A percentile compares a stretch with the other conserved stretches of the same genome.
Conservation (phyloP, 768 basidiomycete species). For the Leccinum fibrillosum region DNA sequence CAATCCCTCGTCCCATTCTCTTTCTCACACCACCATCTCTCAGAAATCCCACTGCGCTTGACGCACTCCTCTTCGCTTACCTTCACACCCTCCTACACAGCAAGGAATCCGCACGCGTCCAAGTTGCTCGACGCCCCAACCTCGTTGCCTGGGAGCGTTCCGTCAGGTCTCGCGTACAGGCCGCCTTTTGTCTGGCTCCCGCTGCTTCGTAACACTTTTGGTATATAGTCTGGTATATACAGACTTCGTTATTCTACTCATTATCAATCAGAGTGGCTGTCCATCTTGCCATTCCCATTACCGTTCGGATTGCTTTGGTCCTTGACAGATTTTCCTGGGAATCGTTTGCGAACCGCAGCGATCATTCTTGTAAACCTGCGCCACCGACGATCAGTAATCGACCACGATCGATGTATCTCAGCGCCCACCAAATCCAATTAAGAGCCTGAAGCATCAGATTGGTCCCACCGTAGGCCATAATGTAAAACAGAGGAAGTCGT, state of each 20-base stretch:
- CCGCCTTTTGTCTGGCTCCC: slow-evolving; percentile 39
- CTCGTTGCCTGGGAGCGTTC: slow-evolving; percentile 78
- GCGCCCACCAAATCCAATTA: slow-evolving; percentile 78
- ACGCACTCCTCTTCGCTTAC: slow-evolving; percentile 82
- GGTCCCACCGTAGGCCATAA: slow-evolving; percentile 50
- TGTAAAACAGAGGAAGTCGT: slow-evolving; percentile 49
- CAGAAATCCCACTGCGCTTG: slow-evolving; percentile 75
- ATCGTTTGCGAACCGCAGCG: slow-evolving; percentile 58
- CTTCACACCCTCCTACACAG: slow-evolving; percentile 62
- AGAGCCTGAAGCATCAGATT: slow-evolving; percentile 68
- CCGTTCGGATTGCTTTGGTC: slow-evolving; percentile 16
- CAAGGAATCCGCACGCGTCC: slow-evolving; percentile 44
- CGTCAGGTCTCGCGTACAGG: slow-evolving; percentile 56
- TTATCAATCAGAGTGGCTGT: not conserved
- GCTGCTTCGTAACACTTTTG: slow-evolving; percentile 3
- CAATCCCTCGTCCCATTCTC: slow-evolving; percentile 3
- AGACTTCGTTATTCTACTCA: not conserved
- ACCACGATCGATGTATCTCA: not conserved
- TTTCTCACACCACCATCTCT: slow-evolving; percentile 2
- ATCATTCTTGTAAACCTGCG: slow-evolving; percentile 74
- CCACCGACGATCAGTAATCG: not conserved
- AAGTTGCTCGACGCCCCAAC: slow-evolving; percentile 69
- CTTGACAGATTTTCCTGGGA: slow-evolving; percentile 31
- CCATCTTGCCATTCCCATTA: slow-evolving; percentile 15
- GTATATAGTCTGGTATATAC: slow-evolving; percentile 17